Base-by-base conservation (phyloP, 78 protist genomes). In the Planoprotostelium fungivorum region DNA sequence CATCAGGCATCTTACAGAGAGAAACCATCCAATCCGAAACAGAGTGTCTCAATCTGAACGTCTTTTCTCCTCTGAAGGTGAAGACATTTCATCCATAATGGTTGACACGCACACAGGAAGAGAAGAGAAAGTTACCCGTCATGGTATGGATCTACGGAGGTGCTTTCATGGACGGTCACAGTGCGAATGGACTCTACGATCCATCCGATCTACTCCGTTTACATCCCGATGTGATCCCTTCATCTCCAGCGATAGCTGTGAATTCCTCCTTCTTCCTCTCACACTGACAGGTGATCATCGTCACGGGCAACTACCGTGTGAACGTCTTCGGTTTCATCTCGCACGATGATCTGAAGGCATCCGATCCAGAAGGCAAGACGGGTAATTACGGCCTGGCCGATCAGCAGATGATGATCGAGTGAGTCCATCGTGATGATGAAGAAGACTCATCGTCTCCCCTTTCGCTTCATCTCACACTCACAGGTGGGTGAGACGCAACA, bases 401-500 rank as follows among this genome's bases (percentile, higher is more conserved):
- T 51, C 73, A 51, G 16, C 73, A 51, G 73, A 51, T 51, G 73
- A 51, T 51, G 73, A 51, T 51, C 73, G 16, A 16, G 73, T 51
- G 16, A 5, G 73, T 25, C n/a, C 73, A 51, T 51, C 73, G 16
- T 16, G 31, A 51, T 51, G 16, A 25, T 16, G 5, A 5, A 51
- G 73, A 51, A 51, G 5, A 51, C 73, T 51, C 73, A 51, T 16
- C 73, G 16, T n/a, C n/a, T n/a, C n/a, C n/a, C n/a, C n/a, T 16
- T 51, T 51, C 16, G 5, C 73, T 25, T n/a, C n/a, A n/a, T n/a
- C n/a, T n/a, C n/a, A n/a, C n/a, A n/a, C n/a, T n/a, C n/a, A n/a
- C n/a, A n/a, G n/a, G n/a, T 96, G 96, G 96, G 94, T 96, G 38
- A 38, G 36, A 31, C 84, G 63, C n/a, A 96, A 96, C 91, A 95